Base-by-base conservation (phyloP, 176 grass and related monocot genomes). In the Chrysopogon serrulatus region DNA sequence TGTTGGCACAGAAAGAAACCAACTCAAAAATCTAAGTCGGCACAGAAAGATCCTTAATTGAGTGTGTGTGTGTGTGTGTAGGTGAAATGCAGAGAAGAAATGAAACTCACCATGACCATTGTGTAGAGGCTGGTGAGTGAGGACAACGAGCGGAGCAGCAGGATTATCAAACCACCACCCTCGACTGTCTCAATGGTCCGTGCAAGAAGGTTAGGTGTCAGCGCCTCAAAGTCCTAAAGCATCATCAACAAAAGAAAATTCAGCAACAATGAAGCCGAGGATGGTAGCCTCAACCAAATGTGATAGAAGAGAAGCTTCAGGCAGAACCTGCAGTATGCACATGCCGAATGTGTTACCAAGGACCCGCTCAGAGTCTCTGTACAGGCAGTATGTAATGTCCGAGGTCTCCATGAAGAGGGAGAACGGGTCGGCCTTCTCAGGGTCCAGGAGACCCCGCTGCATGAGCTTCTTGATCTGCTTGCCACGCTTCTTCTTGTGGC, bases 311-410 rank as follows among this genome's bases (percentile, higher is more conserved):
- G 24, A 71, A 70, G 19, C 5, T 34, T 34, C 59, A 19, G 12
- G 36, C 31, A 6, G 68, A 5, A 99, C 96, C 91, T 99, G 93
- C 65, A 99, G 84, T 30, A 99, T 99, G 91, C 96, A 99, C 93
- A 99, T 99, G 28, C 91, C 93, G 21, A 99, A 99, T 31, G 96
- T 99, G 83, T 96, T 99, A 37, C 96, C 96, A 28, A 99, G 93
- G 61, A 99, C 87, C 88, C 90, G 88, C 71, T 99, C 93, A 0
- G 96, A 92, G 74, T 99, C 91, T 71, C 59, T 99, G 75, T 99
- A 99, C 23, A 90, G 85, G 74, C 96, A 96, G 41, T 99, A 93
- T 11, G 91, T 93, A 69, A 99, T 94, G 83, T 92, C 90, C 2
- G 87, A 88, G 2, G 91, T 99, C 81, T 94, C 93, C 57, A 94